Percentiles rank a stretch among this genome's conserved stretches.
These are phyloP conservation scores for Clarireedia homoeocarpa DNA, from an alignment of 2,329 filamentous ascomycete species.

Conservation along the genomic window DNA sequence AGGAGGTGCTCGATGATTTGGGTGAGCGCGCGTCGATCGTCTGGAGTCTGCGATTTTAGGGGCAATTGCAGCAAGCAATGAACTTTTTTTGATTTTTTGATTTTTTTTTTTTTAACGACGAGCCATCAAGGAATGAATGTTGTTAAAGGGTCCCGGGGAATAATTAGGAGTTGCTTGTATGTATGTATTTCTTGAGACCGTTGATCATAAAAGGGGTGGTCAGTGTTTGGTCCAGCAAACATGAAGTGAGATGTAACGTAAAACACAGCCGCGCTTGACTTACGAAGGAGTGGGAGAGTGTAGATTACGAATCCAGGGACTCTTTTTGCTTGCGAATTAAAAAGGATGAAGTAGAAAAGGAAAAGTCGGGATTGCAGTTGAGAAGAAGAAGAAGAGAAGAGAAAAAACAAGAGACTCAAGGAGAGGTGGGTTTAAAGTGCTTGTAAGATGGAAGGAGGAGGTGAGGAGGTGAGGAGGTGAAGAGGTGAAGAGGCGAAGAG, in stretches of 20 bases:
- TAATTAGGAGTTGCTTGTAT: slow-evolving; percentile 5
- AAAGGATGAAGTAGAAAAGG: slow-evolving; percentile 2
- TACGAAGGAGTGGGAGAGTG: slow-evolving; percentile 7
- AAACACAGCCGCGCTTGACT: slow-evolving; percentile 6
- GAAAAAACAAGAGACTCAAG: not conserved
- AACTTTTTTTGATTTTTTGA: no score
- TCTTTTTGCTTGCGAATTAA: slow-evolving; percentile 11
- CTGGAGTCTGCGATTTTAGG: not conserved
- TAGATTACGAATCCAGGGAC: slow-evolving; percentile 7
- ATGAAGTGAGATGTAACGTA: not conserved
- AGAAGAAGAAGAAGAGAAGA: slow-evolving; percentile 7
- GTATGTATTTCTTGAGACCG: no score
- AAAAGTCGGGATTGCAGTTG: not conserved
- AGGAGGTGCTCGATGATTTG: not conserved
- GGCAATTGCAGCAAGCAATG: not conserved
- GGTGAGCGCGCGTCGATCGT: not conserved
- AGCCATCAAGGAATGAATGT: slow-evolving; percentile 1
- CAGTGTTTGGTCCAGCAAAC: not conserved
- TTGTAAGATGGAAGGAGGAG: not conserved
- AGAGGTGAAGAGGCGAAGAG: not conserved
- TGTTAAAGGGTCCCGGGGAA: slow-evolving; percentile 3
- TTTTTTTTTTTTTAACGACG: not conserved
- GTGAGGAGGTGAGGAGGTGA: not conserved
- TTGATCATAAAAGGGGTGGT: not conserved
- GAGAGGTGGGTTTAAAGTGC: not conserved